Conservation (phyloP, 805 yeast species). For the Metschnikowia amazonensis region DNA sequence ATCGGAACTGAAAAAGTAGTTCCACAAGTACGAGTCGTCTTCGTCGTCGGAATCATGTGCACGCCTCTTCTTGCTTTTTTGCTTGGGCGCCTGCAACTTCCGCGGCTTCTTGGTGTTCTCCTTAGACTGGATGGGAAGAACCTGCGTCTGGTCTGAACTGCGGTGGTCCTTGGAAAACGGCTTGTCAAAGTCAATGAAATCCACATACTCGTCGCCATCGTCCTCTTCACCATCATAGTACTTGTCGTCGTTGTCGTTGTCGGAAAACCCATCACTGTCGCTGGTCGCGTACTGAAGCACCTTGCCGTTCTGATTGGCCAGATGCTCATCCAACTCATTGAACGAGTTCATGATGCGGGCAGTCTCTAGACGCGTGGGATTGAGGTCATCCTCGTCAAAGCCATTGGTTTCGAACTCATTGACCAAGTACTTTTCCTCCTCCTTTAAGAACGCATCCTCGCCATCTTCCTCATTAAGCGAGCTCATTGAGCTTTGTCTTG, state of each 20-base stretch:
- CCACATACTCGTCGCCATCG: conserved; percentile 41
- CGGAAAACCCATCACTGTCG: conserved; percentile 26
- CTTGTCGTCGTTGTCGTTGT: conserved; percentile 21
- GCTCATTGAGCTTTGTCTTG: conserved; percentile 28
- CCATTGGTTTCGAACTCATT: conserved; percentile 46
- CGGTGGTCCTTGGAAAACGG: conserved; percentile 25
- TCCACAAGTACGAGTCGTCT: conserved; percentile 72
- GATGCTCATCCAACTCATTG: conserved; percentile 10
- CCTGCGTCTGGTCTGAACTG: conserved; percentile 5
- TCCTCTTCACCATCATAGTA: conserved; percentile 24
- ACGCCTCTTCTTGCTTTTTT: conserved; percentile 18
- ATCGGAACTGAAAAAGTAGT: conserved; percentile 59
- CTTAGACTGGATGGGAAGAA: conserved; percentile 8
- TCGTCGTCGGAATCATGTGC: conserved; percentile 42
- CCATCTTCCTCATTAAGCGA: conserved; percentile 34
- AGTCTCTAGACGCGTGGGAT: conserved; percentile 20
- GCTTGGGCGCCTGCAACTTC: conserved; percentile 8
- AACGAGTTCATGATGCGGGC: conserved; percentile 17
- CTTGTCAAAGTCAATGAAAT: conserved; percentile 34
- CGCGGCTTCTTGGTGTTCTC: conserved; percentile 11
- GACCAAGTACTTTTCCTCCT: conserved; percentile 43
- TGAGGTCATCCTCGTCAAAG: conserved; percentile 42
- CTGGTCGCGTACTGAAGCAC: conserved; percentile 40
- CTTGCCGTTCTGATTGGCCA: conserved; percentile 26
- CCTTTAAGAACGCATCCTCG: conserved; percentile 37